A percentile compares a stretch with the other conserved stretches of the same genome.
Conservation (phyloP, 768 basidiomycete genomes). For the Leucosporidium yakuticum region DNA sequence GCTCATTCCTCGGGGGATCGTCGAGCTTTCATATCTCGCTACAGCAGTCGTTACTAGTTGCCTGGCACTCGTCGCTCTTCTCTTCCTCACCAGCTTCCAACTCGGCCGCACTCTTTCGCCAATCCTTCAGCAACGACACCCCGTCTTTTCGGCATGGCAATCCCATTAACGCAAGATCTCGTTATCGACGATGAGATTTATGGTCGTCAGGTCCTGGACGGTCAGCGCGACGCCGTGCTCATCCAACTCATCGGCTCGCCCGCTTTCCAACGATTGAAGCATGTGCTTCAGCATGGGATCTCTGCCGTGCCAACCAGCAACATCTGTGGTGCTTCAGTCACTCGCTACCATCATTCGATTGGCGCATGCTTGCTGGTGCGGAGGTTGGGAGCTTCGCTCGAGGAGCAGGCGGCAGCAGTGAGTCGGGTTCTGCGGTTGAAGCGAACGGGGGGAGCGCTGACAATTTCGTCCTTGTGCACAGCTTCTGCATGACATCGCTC, state of each 20-base stretch:
- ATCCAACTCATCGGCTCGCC: not conserved
- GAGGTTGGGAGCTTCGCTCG: slow-evolving; percentile 11
- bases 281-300: slow-evolving; percentile 25
- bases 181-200: not conserved
- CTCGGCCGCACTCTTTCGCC: no score
- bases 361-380: slow-evolving; percentile 30
- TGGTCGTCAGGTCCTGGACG: not conserved
- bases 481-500: slow-evolving; percentile 3
- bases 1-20: no score
- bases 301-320: slow-evolving; percentile 9
- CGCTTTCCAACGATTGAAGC: slow-evolving; percentile 13
- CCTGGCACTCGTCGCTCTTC: no score
- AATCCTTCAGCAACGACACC: no score
- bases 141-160: no score
- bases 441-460: not conserved
- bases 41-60: no score
- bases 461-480: not conserved
- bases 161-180: not conserved
- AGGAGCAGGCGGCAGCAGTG: slow-evolving; percentile 31
- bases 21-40: no score
- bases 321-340: slow-evolving; percentile 11
- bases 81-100: no score
- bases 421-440: not conserved
- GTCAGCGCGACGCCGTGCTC: not conserved
- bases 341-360: slow-evolving; percentile 26